phyloP scores from a whole-genome alignment of 306 rosid species.

The Citrullus colocynthis region DNA sequence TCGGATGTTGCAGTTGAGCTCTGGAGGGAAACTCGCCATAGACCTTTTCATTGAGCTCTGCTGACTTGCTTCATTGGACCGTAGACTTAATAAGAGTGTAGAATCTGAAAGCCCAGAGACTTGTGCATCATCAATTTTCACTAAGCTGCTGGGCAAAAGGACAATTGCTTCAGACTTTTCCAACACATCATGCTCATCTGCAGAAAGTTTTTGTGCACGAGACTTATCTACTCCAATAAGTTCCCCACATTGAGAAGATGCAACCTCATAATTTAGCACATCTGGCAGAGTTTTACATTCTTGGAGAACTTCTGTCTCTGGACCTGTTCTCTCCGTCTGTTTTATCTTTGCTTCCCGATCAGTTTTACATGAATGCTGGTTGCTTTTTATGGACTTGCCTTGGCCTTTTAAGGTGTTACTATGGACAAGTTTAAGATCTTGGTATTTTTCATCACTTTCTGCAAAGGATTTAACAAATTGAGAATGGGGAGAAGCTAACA shows the following conservation, averaged over 20 bases:
- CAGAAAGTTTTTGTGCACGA: slow-evolving; percentile 16
- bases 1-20: slow-evolving; percentile 23
- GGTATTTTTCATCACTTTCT: slow-evolving; percentile 22
- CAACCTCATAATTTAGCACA: slow-evolving; percentile 15
- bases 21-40: slow-evolving; percentile 19
- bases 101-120: slow-evolving; percentile 23
- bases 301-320: slow-evolving; percentile 15
- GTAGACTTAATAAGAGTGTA: slow-evolving; percentile 19
- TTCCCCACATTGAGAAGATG: slow-evolving; percentile 27
- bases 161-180: slow-evolving; percentile 37
- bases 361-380: slow-evolving; percentile 25
- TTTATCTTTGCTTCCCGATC: slow-evolving; percentile 16
- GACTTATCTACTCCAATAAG: slow-evolving; percentile 24
- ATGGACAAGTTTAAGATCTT: slow-evolving; percentile 16
- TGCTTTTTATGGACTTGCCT: slow-evolving; percentile 23
- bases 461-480: slow-evolving; percentile 22
- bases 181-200: slow-evolving; percentile 14
- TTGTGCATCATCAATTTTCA: slow-evolving; percentile 23
- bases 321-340: slow-evolving; percentile 20
- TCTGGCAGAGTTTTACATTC: slow-evolving; percentile 21
- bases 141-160: slow-evolving; percentile 32
- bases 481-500: slow-evolving; percentile 23
- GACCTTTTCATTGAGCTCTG: slow-evolving; percentile 23
- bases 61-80: slow-evolving; percentile 26
- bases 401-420: slow-evolving; percentile 13